Base-by-base conservation (phyloP, 768 basidiomycete genomes). In the Melanogaster broomeanus region DNA sequence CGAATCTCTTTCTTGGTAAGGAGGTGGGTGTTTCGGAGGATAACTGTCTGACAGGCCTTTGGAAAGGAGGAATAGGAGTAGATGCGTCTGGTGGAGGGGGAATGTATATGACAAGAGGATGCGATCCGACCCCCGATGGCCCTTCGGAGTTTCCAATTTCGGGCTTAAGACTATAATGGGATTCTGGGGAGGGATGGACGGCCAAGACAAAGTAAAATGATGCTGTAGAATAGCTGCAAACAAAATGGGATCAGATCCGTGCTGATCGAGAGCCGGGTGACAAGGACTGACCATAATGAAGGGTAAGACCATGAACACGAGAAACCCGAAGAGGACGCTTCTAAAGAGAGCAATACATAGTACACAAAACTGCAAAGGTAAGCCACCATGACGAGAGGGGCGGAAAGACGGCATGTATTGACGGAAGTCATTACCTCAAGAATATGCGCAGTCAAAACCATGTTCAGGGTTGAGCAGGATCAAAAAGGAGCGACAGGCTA, bases 381-480 rank as follows among this genome's bases (percentile, higher is more conserved):
- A 92, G 80, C 88, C 89, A 93, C 90, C 90, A 93, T n/a, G 30
- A 93, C 71, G 57, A 91, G 87, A 8, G 91, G 91, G 12, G 90
- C 80, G 0, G 86, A 74, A 51, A 75, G 69, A 18, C 91, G 85
- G 51, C 91, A 93, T 15, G 84, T 80, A 55, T 84, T 74, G 25
- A 89, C 72, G 8, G 90, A 87, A 15, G 87, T 87, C 61, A n/a
- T n/a, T 91, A 93, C 54, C n/a, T 84, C 79, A 48, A 93, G 72
- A 25, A 91, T 84, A 62, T 93, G 87, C 11, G 90, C 88, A 16
- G 83, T 85, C 24, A 93, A 66, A 93, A 93, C 88, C 92, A 93
- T 49, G 78, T 83, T n/a, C 9, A 93, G 63, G n/a, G 87, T 87
- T n/a, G 50, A 89, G 64, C 51, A 90, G 66, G 18, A 88, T 86